Conservation (phyloP, 179 eudicot species). For the Vitellaria paradoxa region DNA sequence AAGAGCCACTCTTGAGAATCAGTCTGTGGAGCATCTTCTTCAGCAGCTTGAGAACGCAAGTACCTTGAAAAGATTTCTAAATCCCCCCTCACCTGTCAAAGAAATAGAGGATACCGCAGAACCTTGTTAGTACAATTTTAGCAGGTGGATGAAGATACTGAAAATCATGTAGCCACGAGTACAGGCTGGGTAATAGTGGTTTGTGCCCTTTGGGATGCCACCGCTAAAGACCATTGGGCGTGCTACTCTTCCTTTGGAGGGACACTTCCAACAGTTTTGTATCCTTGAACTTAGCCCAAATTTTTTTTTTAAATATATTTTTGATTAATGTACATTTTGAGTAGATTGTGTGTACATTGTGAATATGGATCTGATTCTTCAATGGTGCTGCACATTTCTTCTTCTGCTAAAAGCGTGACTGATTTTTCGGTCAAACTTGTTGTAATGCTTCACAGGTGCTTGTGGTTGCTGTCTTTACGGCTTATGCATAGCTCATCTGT, state of each 20-base stretch:
- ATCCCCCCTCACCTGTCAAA: neutral
- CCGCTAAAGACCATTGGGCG: neutral
- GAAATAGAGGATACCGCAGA: neutral
- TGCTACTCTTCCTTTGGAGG: neutral
- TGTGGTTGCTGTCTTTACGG: too few species aligned
- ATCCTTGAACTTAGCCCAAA: neutral
- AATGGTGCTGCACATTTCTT: neutral
- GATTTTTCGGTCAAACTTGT: too few species aligned
- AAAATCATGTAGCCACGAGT: neutral
- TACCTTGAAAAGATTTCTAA: neutral
- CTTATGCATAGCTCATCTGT: too few species aligned
- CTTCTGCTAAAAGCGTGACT: too few species aligned
- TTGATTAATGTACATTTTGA: conserved; percentile 15
- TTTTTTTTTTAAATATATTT: neutral
- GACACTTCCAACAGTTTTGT: neutral
- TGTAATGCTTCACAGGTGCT: too few species aligned
- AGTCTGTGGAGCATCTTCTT: neutral
- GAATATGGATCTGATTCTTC: neutral
- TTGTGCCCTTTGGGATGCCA: neutral
- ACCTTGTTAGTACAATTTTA: neutral
- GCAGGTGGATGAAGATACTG: neutral
- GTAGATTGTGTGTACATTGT: neutral
- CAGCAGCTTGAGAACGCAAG: conserved; percentile 5
- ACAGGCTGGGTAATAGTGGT: neutral
- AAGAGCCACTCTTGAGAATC: neutral